Conservation (phyloP, 192 early-diverging fungal species). For the Coemansia sp. region DNA sequence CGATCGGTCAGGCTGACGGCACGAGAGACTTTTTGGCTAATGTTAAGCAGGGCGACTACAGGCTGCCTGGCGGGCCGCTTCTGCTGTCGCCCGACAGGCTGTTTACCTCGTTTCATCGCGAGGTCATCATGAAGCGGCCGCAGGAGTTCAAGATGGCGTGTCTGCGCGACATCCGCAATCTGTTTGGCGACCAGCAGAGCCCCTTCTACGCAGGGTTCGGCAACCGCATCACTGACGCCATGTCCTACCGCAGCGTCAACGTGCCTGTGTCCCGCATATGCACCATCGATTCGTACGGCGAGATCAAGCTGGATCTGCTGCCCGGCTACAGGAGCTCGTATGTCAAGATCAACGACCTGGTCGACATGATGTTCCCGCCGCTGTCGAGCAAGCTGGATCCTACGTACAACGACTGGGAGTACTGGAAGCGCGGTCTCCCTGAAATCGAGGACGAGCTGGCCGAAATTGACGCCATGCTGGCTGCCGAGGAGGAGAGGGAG, state of each 20-base stretch:
- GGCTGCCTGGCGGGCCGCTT: conserved; percentile 90
- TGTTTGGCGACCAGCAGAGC: conserved; percentile 71
- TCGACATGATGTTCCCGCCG: conserved; percentile 92
- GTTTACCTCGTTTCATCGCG: conserved; percentile 87
- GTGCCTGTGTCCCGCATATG: conserved; percentile 92
- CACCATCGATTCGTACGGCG: conserved; percentile 89
- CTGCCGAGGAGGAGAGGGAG: not conserved
- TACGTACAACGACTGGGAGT: conserved; percentile 83
- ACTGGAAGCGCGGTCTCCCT: conserved; percentile 60
- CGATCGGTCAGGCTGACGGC: conserved; percentile 90
- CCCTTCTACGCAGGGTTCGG: conserved; percentile 98
- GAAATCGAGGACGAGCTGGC: conserved; percentile 43
- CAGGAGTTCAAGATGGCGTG: conserved; percentile 98
- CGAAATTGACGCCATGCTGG: conserved; percentile 21
- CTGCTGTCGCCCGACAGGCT: conserved; percentile 95
- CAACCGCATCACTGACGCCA: conserved; percentile 94
- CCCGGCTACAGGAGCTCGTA: conserved; percentile 83
- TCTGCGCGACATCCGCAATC: conserved; percentile 81
- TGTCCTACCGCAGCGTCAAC: conserved; percentile 91
- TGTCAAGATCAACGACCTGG: conserved; percentile 84
- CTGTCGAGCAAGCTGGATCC: conserved; percentile 58
- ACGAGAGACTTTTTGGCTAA: conserved; percentile 90
- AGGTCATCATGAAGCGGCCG: conserved; percentile 91
- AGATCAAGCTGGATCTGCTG: conserved; percentile 87
- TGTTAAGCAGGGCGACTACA: conserved; percentile 82